phyloP scores from a whole-genome alignment of 192 early-diverging fungal species.

The Oehlia diaphana region DNA sequence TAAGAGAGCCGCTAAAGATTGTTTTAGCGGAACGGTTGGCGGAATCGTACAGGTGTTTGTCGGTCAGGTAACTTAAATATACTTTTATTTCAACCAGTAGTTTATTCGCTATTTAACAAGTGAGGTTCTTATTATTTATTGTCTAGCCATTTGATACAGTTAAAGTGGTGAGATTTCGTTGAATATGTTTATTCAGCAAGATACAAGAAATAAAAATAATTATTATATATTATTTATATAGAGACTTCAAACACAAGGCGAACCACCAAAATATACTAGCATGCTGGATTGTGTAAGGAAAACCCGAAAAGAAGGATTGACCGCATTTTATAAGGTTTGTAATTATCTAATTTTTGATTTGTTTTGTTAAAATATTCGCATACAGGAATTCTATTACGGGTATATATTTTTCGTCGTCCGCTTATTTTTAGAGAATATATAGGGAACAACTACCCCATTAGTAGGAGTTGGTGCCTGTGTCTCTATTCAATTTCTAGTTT shows the following conservation, averaged over 20 bases:
- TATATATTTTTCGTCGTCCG: conserved; percentile 17
- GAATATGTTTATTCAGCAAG: not conserved
- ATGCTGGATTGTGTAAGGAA: conserved; percentile 88
- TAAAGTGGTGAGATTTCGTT: conserved; percentile 65
- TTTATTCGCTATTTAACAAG: not conserved
- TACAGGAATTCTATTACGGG: not conserved
- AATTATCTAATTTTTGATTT: not conserved
- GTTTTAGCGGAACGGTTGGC: conserved; percentile 69
- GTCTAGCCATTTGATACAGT: conserved; percentile 75
- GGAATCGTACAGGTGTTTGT: conserved; percentile 78
- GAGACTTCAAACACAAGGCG: conserved; percentile 87
- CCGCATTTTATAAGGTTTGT: conserved; percentile 82
- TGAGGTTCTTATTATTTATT: not conserved
- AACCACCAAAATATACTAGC: conserved; percentile 70
- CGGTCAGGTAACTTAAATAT: conserved; percentile 53
- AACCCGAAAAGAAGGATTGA: conserved; percentile 78
- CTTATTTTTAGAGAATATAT: not conserved
- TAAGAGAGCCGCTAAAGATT: conserved; percentile 71
- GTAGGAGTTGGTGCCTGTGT: conserved; percentile 95
- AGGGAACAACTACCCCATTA: conserved; percentile 90
- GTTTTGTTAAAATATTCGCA: not conserved
- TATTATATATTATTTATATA: conserved; percentile 24
- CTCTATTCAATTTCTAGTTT: conserved; percentile 93
- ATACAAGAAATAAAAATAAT: not conserved
- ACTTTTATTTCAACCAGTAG: not conserved